These are phyloP conservation scores for Deinandra increscens DNA, from an alignment of 129 eudicot species.

Conservation along the genomic window DNA sequence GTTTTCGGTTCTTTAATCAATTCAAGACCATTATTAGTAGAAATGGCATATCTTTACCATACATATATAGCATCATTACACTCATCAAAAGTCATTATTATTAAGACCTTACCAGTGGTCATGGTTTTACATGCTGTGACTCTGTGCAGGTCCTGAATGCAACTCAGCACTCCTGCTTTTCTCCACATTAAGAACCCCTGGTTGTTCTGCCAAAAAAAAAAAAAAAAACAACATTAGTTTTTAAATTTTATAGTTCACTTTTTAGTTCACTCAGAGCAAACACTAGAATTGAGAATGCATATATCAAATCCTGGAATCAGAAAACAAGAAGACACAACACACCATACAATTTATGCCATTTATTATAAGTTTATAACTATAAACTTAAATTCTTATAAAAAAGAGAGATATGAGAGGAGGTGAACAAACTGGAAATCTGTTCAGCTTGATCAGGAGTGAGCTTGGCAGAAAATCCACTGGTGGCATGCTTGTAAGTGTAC, in stretches of 20 bases:
- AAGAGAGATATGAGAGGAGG: constrained; percentile 8
- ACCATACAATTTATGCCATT: no score
- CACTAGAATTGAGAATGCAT: background rate
- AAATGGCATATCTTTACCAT: background rate
- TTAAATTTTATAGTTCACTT: no score
- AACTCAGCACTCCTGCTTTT: constrained; percentile 50
- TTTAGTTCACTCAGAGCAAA: background rate
- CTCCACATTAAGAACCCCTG: constrained; percentile 77
- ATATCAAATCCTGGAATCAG: background rate
- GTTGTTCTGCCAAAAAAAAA: constrained; percentile 58
- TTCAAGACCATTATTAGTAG: constrained; percentile 12
- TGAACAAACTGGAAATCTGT: constrained; percentile 57
- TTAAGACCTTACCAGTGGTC: background rate
- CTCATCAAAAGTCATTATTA: constrained; percentile 21
- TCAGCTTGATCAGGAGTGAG: constrained; percentile 83
- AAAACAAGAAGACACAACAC: background rate
- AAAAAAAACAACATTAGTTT: constrained; percentile 10
- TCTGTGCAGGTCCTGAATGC: constrained; percentile 50
- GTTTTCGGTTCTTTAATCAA: constrained; percentile 8
- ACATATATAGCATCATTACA: background rate
- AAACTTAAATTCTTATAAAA: no score
- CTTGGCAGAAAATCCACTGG: constrained; percentile 90
- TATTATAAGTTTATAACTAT: no score
- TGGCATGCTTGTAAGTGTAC: constrained; percentile 84
- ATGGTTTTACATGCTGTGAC: constrained; percentile 26